Base-by-base conservation (phyloP, 1,284 basidiomycete species). In the Fomitopsis betulina region DNA sequence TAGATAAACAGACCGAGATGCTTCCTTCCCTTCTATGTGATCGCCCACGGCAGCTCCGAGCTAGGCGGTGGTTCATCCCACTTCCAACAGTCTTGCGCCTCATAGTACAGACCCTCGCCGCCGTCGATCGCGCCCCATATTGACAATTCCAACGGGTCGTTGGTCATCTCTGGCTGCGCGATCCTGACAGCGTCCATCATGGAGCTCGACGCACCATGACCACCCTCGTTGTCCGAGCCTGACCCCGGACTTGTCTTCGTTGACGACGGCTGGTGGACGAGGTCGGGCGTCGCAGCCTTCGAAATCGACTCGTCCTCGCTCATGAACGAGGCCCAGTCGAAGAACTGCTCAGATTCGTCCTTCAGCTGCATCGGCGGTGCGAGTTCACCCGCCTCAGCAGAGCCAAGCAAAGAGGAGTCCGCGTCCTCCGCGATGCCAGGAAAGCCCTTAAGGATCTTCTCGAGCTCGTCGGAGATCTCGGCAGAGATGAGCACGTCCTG, bases 241-340 rank as follows among this genome's bases (percentile, higher is more conserved):
- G 89, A 91, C 65, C 86, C 86, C 2, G 89, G 89, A 70, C 88
- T 90, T 17, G 81, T 84, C 65, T 89, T 88, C 13, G 89, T 82
- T 59, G 89, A 89, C 13, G 87, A 86, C 23, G 84, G 81, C 13
- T 37, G 35, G 38, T 77, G 77, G 15, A 87, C 74, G 52, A 91
- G 77, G 58, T 91, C 89, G 7, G 89, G 89, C 5, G 89, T 91
- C 6, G 65, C 62, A 54, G 81, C 81, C 66, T 87, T 87, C 19
- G 83, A 86, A 33, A 76, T 79, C 17, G 60, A 57, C 30, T 86
- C 83, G 47, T 86, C 85, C 51, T 85, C 84, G 13, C 75, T 67
- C 17, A 75, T 76, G 65, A 82, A 86, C 9, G 76, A 78, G 51
- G 86, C 82, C 63, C 87, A 87, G 70, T 91, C 89, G 68, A 91